Conservation (phyloP, 352 stramenopile genomes). For the Elongisporangium senticosum region DNA sequence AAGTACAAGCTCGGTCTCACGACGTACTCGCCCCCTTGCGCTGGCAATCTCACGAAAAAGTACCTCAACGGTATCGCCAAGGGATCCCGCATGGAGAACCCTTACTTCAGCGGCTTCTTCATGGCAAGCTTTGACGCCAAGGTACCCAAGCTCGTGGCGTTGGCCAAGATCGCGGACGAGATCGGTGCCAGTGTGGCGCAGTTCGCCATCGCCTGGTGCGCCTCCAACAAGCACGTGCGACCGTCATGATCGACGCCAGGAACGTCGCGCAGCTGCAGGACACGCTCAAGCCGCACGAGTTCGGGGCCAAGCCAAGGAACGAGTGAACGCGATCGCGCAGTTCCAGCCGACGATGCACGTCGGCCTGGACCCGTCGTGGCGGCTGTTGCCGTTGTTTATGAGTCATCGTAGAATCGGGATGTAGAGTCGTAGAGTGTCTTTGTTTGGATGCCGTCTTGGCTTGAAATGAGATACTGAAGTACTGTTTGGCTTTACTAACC, state of each 20-base stretch:
- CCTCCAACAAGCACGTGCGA: constrained; percentile 40
- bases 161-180: constrained; percentile 20
- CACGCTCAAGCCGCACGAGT: constrained; percentile 38
- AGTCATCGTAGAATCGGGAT: too few relatives aligned
- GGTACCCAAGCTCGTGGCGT: constrained; percentile 1
- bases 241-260: constrained; percentile 42
- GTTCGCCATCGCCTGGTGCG: constrained; percentile 44
- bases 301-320: constrained; percentile 34
- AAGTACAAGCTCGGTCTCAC: constrained; percentile 45
- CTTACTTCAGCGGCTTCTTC: constrained; percentile 10
- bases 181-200: constrained; percentile 36
- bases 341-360: neutral
- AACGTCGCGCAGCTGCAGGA: constrained; percentile 44
- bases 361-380: too few relatives aligned
- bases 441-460: too few relatives aligned
- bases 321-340: constrained; percentile 36
- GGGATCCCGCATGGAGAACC: constrained; percentile 15
- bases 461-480: too few relatives aligned
- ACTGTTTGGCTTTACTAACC: too few relatives aligned
- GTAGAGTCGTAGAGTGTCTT: too few relatives aligned
- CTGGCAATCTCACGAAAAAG: constrained; percentile 46
- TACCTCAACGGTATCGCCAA: constrained; percentile 24
- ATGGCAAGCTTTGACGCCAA: constrained; percentile 3
- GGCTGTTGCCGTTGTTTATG: too few relatives aligned
- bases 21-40: constrained; percentile 33